Evolutionary conservation across 139 green algal genomes (phyloP).

Genomic region (Chlamydomonas sp.): DNA sequence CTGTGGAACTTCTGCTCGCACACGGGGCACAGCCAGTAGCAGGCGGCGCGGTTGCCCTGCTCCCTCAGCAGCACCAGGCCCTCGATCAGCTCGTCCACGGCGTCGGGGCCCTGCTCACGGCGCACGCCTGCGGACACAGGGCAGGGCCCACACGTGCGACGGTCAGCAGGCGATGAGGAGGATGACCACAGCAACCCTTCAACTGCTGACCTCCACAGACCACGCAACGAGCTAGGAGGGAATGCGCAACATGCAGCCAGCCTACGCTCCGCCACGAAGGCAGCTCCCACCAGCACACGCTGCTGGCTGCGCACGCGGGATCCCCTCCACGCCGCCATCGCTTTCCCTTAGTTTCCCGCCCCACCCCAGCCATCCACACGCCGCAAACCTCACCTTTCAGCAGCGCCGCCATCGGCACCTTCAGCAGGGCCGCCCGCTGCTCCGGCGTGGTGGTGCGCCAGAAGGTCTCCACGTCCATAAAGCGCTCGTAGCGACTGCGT

Average conservation of each 20-base stretch:
- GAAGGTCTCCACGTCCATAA: constrained; percentile 60
- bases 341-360: background rate
- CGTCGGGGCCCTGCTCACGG: constrained; percentile 58
- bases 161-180: too few species aligned
- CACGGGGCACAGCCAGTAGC: constrained; percentile 70
- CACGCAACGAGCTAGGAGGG: too few species aligned
- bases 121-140: constrained; percentile 48
- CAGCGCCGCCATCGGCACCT: constrained; percentile 61
- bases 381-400: constrained; percentile 45
- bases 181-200: background rate
- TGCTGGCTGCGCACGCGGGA: too few species aligned
- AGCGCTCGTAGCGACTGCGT: constrained; percentile 52
- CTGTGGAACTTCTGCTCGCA: constrained; percentile 67
- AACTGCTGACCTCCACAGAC: background rate
- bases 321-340: too few species aligned
- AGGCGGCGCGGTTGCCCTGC: constrained; percentile 52
- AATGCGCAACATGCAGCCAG: too few species aligned
- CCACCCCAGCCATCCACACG: background rate
- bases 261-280: too few species aligned
- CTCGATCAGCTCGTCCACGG: constrained; percentile 67
- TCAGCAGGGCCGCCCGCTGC: constrained; percentile 63
- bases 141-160: too few species aligned
- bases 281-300: too few species aligned
- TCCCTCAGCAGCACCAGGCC: constrained; percentile 70
- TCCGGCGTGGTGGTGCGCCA: constrained; percentile 57